Evolutionary conservation across 2,329 filamentous ascomycete species (phyloP), one percentile per base, ranked within the genome.

Genomic region (Phialophora expanda): DNA sequence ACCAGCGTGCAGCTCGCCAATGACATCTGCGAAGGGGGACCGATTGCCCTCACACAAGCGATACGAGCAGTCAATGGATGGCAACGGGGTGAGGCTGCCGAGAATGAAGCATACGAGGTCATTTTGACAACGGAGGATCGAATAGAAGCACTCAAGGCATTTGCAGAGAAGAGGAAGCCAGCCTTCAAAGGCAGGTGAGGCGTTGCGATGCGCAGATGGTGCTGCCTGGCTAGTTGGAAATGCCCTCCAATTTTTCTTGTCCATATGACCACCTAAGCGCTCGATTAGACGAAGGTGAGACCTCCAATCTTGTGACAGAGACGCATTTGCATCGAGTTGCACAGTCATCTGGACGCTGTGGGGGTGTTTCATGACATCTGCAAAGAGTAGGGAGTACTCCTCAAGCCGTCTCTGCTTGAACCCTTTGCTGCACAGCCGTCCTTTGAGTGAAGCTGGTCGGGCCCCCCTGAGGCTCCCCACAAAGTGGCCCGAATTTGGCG

Each of bases 1-100:
- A 90, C 92, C 78, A 90, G 92, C 14, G 86, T 98, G 44, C 85
- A 87, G 71, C 79, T 98, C 66, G 94, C 94, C 0, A 82, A 85
- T 71, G 90, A 93, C 77, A 96, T 98, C 59, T 97, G 92, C 76
- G 89, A 96, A 78, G 93, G 93, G 30, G 95, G 91, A 0, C 95
- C 95, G 0, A 83, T 97, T 65, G 93, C 93, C 0, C 84, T 96
- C 34, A 85, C 89, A 69, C 90, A 92, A 61, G 94, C 89, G 2
- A 81, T 98, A 75, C 84, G 88, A 77, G 94, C 94, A 0, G 90
- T 98, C 1, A 84, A 86, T 61, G 87, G 85, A 77, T 92, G 76
- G 80, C 85, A 81, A 69, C 74, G 79, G 70, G 86, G 84, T 4
- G 90, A 95, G 79, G 86, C 86, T 74, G 86, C 89, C n/a, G 95